A percentile compares a stretch with the other conserved stretches of the same genome.
Conservation (phyloP, 306 rosid species). For the Castanospermum australe region DNA sequence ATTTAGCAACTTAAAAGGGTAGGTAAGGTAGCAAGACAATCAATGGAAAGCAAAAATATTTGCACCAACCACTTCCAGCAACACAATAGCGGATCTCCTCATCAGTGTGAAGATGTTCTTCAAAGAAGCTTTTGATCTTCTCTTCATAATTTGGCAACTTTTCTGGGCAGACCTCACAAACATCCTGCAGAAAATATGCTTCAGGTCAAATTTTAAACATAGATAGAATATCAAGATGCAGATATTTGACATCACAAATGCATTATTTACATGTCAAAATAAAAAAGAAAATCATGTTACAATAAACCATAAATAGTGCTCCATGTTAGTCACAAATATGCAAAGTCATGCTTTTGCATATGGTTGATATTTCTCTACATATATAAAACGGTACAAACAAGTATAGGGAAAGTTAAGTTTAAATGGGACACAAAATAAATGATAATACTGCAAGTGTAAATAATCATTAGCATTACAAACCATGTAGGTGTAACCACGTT, state of each 20-base stretch:
- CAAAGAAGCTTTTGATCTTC: constrained; percentile 86
- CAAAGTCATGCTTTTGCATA: not conserved
- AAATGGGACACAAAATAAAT: not conserved
- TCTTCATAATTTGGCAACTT: constrained; percentile 92
- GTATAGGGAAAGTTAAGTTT: not conserved
- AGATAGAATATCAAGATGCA: not conserved
- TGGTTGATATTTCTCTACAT: not conserved
- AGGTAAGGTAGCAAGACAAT: not conserved
- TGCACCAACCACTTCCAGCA: constrained; percentile 84
- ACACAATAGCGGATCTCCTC: constrained; percentile 93
- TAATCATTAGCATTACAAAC: constrained; percentile 39
- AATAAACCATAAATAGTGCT: not conserved
- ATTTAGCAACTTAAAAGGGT: constrained; percentile 17
- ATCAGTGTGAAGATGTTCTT: constrained; percentile 94
- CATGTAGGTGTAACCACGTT: constrained; percentile 89
- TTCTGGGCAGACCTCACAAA: constrained; percentile 91
- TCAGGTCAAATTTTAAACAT: constrained; percentile 23
- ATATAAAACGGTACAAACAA: not conserved
- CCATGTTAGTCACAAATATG: not conserved
- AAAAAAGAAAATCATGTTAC: not conserved
- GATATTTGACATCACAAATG: not conserved
- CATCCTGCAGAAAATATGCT: constrained; percentile 58
- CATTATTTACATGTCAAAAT: not conserved
- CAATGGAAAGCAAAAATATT: constrained; percentile 5
- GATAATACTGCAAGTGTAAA: not conserved